Conservation (phyloP, 257 asterid species). For the Cinchona pubescens region DNA sequence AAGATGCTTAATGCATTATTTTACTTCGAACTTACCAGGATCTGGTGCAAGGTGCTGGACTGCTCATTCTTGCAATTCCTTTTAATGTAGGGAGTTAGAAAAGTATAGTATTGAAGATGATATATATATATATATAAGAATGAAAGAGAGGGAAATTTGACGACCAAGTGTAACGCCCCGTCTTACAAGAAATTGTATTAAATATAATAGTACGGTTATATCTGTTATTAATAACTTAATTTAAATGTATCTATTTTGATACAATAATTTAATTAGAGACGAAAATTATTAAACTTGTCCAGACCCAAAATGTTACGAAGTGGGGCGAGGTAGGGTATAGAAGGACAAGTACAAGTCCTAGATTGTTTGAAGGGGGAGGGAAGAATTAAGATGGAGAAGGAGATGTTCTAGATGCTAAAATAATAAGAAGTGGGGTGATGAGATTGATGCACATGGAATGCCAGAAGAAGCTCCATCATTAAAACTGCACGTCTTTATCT, state of each 20-base stretch:
- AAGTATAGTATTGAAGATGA: slow-evolving; percentile 13
- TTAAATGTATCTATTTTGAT: too few species aligned
- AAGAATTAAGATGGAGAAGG: slow-evolving; percentile 8
- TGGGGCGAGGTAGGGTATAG: slow-evolving; percentile 11
- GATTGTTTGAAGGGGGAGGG: slow-evolving; percentile 41
- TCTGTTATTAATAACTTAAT: too few species aligned
- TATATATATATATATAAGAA: too few species aligned
- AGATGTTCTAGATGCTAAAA: slow-evolving; percentile 35
- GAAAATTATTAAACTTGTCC: too few species aligned
- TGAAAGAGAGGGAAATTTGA: background rate
- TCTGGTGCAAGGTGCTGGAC: slow-evolving; percentile 58
- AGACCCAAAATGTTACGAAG: too few species aligned
- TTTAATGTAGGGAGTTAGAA: slow-evolving; percentile 22
- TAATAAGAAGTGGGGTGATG: slow-evolving; percentile 51
- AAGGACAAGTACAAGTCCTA: slow-evolving; percentile 29
- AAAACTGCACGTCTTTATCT: slow-evolving; percentile 55
- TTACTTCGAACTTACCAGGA: slow-evolving; percentile 49
- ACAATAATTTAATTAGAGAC: too few species aligned
- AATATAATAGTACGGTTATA: too few species aligned
- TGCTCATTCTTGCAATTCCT: slow-evolving; percentile 37
- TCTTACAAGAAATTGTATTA: too few species aligned
- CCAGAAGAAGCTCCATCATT: slow-evolving; percentile 77
- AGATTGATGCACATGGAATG: slow-evolving; percentile 85
- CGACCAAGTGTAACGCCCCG: too few species aligned
- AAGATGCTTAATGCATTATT: background rate